Evolutionary conservation across 805 yeast species (phyloP).

Genomic region (Jamesozyma gamospora): DNA sequence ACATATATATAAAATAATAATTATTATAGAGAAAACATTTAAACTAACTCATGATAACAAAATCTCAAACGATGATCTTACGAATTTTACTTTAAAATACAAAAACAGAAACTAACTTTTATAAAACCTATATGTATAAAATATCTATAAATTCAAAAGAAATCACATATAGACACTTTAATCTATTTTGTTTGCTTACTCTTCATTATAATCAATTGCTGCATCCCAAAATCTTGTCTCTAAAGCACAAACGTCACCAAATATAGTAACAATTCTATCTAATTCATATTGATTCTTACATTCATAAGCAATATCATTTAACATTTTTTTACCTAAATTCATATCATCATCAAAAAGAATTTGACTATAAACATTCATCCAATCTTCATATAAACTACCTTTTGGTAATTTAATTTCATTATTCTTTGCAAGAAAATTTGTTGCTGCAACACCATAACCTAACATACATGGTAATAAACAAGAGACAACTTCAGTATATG

Average conservation of each 20-base stretch:
- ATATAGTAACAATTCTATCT: not conserved
- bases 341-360: not conserved
- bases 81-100: no score
- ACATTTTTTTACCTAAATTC: not conserved
- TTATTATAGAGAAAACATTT: no score
- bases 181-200: no score
- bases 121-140: no score
- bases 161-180: no score
- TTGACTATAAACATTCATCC: conserved; percentile 51
- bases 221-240: not conserved
- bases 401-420: conserved; percentile 23
- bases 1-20: no score
- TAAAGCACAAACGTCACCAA: not conserved
- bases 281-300: not conserved
- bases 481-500: conserved; percentile 55
- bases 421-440: conserved; percentile 23
- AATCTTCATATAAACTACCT: conserved; percentile 29
- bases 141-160: no score
- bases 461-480: conserved; percentile 68
- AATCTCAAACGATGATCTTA: no score
- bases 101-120: no score
- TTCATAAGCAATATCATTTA: not conserved
- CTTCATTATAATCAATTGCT: not conserved
- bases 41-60: no score
- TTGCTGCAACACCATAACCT: conserved; percentile 57